Percentiles rank a stretch among this genome's conserved stretches.
phyloP scores from a whole-genome alignment of 2,329 filamentous ascomycete species.

The Pyricularia pennisetigena region DNA sequence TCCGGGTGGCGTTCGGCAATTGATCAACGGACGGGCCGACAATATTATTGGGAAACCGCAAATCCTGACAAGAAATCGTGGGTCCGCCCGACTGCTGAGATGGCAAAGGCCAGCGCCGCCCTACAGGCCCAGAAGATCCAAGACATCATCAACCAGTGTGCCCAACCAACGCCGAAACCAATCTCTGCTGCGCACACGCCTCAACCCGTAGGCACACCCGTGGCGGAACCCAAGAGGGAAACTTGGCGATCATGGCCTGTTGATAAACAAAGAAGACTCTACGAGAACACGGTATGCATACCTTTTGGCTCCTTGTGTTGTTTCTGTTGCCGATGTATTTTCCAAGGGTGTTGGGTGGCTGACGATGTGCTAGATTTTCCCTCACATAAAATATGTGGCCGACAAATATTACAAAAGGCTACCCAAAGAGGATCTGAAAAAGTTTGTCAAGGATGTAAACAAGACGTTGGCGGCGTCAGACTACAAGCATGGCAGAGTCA shows the following conservation, averaged over 20 bases:
- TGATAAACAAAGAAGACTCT: slow-evolving; percentile 92
- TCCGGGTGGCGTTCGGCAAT: slow-evolving; percentile 77
- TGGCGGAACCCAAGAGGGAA: slow-evolving; percentile 52
- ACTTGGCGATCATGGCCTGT: slow-evolving; percentile 60
- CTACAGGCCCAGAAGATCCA: slow-evolving; percentile 59
- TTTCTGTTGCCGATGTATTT: background rate
- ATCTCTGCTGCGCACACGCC: slow-evolving; percentile 53
- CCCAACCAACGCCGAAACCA: slow-evolving; percentile 45
- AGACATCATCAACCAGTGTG: slow-evolving; percentile 59
- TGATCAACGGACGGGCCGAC: slow-evolving; percentile 60
- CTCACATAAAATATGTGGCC: slow-evolving; percentile 75
- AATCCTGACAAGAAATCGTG: slow-evolving; percentile 58
- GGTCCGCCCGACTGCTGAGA: slow-evolving; percentile 64
- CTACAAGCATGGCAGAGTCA: slow-evolving; percentile 81
- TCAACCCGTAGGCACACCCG: slow-evolving; percentile 43
- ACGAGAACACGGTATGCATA: slow-evolving; percentile 75
- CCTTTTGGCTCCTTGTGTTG: background rate
- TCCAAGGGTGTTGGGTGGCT: background rate
- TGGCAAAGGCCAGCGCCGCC: slow-evolving; percentile 49
- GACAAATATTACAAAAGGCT: slow-evolving; percentile 83
- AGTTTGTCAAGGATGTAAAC: slow-evolving; percentile 55
- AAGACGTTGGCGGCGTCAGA: slow-evolving; percentile 90
- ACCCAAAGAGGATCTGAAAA: slow-evolving; percentile 65
- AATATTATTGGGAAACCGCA: slow-evolving; percentile 56
- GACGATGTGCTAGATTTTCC: slow-evolving; percentile 54